phyloP scores from a whole-genome alignment of 345 rosid species.

The Anacardium occidentale region DNA sequence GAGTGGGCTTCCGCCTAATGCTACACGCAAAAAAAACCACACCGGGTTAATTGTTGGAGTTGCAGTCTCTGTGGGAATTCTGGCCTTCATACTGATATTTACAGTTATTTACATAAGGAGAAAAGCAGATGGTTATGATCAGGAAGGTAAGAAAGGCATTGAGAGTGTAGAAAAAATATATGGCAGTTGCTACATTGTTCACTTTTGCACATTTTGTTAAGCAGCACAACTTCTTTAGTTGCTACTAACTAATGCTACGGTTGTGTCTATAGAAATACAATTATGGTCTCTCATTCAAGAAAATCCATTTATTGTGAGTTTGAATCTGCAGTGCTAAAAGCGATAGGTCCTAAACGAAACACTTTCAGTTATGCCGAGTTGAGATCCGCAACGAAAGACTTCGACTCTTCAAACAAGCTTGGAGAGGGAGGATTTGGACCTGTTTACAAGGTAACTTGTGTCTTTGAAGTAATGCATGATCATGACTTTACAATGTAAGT shows the following conservation, averaged over 20 bases:
- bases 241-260: no score
- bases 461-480: not conserved
- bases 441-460: constrained; percentile 36
- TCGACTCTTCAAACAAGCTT: constrained; percentile 33
- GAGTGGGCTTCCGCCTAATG: constrained; percentile 17
- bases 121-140: constrained; percentile 11
- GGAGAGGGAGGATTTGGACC: constrained; percentile 49
- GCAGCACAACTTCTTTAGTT: no score
- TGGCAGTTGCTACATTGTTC: not conserved
- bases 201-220: no score
- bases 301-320: no score
- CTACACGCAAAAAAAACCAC: constrained; percentile 2
- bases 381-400: constrained; percentile 35
- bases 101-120: not conserved
- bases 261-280: no score
- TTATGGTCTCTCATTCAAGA: no score
- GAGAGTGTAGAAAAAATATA: no score
- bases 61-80: constrained; percentile 14
- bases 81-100: constrained; percentile 16
- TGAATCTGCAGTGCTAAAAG: constrained; percentile 28
- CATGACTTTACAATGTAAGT: not conserved
- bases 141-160: constrained; percentile 22
- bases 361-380: constrained; percentile 36
- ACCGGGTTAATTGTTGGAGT: constrained; percentile 30
- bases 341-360: constrained; percentile 28